These are phyloP conservation scores for Boletus subparvulus DNA, from an alignment of 768 basidiomycete genomes.

Conservation along the genomic window DNA sequence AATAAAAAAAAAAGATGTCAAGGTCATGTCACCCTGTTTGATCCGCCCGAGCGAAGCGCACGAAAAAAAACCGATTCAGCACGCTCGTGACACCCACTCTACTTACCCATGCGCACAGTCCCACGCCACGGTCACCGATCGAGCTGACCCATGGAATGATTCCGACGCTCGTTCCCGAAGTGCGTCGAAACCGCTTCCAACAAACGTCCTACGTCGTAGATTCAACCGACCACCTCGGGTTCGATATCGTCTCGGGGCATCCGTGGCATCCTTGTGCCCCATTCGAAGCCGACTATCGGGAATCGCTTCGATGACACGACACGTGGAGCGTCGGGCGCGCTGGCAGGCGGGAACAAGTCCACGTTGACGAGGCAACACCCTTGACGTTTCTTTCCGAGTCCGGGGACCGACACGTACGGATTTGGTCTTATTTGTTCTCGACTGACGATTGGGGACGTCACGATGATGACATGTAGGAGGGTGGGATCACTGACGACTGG, in stretches of 20 bases:
- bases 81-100: neutral
- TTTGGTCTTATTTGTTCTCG: no score
- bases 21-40: neutral
- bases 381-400: no score
- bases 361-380: neutral
- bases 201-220: neutral
- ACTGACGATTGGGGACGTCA: no score
- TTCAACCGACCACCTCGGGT: neutral
- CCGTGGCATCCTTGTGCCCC: neutral
- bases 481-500: no score
- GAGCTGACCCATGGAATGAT: neutral
- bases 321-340: no score
- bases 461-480: no score
- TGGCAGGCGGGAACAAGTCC: neutral
- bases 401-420: no score
- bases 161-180: neutral
- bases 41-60: neutral
- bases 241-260: neutral
- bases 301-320: no score
- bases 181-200: neutral
- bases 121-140: neutral
- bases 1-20: neutral
- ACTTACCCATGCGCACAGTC: no score
- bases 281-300: neutral
- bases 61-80: neutral